Evolutionary conservation across 108 stramenopile species (phyloP).

Genomic region (Cyclotella atomus): DNA sequence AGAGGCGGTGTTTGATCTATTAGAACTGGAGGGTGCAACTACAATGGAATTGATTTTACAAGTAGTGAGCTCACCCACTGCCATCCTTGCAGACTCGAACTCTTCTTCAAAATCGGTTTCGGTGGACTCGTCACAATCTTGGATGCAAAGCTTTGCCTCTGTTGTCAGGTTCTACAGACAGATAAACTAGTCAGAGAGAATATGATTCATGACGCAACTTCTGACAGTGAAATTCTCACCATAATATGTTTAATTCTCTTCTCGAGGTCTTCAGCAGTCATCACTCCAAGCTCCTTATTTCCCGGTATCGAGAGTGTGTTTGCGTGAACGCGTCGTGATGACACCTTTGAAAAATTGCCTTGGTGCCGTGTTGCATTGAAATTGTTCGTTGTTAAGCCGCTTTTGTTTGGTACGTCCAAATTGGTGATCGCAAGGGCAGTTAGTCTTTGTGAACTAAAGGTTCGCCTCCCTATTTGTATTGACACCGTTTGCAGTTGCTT

Average conservation of each 20-base stretch:
- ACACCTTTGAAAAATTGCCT: background rate
- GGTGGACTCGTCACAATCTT: constrained; percentile 35
- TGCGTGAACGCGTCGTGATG: background rate
- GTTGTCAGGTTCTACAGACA: constrained; percentile 20
- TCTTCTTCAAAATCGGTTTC: constrained; percentile 38
- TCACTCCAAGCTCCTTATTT: constrained; percentile 17
- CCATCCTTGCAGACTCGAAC: constrained; percentile 30
- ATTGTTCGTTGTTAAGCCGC: background rate
- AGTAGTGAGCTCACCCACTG: constrained; percentile 13
- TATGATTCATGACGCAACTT: background rate
- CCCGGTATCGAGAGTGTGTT: background rate
- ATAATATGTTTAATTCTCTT: constrained; percentile 36
- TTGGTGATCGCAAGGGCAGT: background rate
- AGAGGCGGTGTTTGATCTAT: too few species aligned
- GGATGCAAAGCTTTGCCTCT: constrained; percentile 38
- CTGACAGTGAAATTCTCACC: constrained; percentile 26
- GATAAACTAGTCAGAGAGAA: background rate
- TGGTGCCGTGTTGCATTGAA: background rate
- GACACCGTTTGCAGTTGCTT: background rate
- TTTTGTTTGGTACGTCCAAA: background rate
- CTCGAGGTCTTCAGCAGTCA: constrained; percentile 32
- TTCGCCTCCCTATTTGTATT: background rate
- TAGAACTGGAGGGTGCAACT: too few species aligned
- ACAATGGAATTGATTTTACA: background rate
- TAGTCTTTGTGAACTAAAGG: background rate